Percentiles rank a stretch among this genome's conserved stretches.
These are phyloP conservation scores for Beauveria bassiana DNA, from an alignment of 2,329 filamentous ascomycete species.

Conservation along the genomic window DNA sequence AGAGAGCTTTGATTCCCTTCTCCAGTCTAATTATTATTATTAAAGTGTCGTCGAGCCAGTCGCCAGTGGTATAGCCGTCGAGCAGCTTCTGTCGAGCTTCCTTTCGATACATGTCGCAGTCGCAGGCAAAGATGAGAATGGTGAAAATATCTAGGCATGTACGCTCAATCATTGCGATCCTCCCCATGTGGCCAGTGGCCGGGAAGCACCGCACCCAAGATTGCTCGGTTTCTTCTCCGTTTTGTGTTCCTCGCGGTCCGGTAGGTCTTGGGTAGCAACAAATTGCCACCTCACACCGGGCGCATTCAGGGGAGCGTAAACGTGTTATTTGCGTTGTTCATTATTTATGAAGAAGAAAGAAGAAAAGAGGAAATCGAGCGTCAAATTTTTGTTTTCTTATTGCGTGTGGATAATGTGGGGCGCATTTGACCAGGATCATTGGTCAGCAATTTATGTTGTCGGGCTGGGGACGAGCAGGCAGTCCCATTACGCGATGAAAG, in stretches of 20 bases:
- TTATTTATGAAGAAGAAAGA: constrained; percentile 21
- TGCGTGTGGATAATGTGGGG: constrained; percentile 7
- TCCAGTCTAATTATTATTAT: too few relatives aligned
- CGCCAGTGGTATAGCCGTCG: not conserved
- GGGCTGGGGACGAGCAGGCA: not conserved
- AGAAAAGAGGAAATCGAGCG: constrained; percentile 14
- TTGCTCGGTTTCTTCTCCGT: constrained; percentile 49
- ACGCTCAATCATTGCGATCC: constrained; percentile 55
- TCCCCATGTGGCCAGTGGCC: constrained; percentile 36
- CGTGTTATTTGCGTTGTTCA: constrained; percentile 42
- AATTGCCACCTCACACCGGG: constrained; percentile 38
- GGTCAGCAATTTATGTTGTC: not conserved
- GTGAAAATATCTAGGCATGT: constrained; percentile 28
- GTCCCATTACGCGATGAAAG: too few relatives aligned
- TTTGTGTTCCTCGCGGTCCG: constrained; percentile 37
- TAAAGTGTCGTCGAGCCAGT: not conserved
- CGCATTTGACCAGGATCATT: not conserved
- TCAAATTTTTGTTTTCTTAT: constrained; percentile 3
- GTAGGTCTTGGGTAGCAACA: constrained; percentile 38
- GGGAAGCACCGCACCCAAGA: constrained; percentile 53
- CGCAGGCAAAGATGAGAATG: not conserved
- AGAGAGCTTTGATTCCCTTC: too few relatives aligned
- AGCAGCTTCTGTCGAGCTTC: not conserved
- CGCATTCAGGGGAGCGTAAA: constrained; percentile 32
- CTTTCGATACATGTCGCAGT: not conserved